phyloP scores from a whole-genome alignment of 345 rosid genomes.

The Excoecaria cochinchinensis region DNA sequence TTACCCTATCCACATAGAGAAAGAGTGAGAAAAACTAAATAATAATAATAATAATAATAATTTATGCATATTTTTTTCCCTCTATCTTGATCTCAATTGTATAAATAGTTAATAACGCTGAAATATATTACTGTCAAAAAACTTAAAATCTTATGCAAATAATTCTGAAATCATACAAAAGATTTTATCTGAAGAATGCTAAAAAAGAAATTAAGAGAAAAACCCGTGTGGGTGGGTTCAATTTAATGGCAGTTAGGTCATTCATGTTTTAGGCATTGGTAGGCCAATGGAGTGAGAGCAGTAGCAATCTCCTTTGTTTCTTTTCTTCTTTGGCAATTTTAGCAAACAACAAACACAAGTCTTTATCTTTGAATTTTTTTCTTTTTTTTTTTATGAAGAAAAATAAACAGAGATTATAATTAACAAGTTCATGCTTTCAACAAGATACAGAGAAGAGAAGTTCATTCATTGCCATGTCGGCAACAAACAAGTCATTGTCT shows the following conservation, averaged over 20 bases:
- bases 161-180: not conserved
- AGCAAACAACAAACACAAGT: not conserved
- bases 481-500: conserved; percentile 26
- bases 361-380: too few species aligned
- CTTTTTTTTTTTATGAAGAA: too few species aligned
- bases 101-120: too few species aligned
- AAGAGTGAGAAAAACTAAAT: not conserved
- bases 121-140: too few species aligned
- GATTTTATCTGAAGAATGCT: not conserved
- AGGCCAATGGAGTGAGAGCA: conserved; percentile 19
- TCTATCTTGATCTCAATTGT: too few species aligned
- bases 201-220: not conserved
- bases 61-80: too few species aligned
- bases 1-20: conserved; percentile 19
- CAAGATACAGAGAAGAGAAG: not conserved
- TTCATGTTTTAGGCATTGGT: conserved; percentile 29
- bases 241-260: conserved; percentile 41
- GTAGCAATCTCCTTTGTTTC: not conserved
- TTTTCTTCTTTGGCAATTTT: not conserved
- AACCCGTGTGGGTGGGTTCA: not conserved
- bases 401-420: too few species aligned
- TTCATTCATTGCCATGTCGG: conserved; percentile 29
- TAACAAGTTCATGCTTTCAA: too few species aligned
- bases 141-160: too few species aligned
- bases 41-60: too few species aligned